Conservation (phyloP, 2,329 filamentous ascomycete genomes). For the Cladophialophora carrionii region DNA sequence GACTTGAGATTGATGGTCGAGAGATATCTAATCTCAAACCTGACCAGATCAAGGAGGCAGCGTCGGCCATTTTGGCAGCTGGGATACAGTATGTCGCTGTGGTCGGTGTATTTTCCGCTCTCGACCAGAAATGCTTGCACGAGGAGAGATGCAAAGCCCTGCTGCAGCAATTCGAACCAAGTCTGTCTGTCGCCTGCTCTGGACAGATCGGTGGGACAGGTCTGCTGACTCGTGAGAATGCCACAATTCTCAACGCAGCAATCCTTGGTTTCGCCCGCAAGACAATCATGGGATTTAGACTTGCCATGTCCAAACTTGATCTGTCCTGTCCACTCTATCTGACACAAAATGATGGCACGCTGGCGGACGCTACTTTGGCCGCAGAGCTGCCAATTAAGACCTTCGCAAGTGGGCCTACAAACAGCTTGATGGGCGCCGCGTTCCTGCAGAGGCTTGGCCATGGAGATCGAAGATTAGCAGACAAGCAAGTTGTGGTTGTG, state of each 20-base stretch:
- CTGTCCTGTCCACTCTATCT: slow-evolving; percentile 62
- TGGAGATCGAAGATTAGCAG: slow-evolving; percentile 31
- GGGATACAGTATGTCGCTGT: slow-evolving; percentile 49
- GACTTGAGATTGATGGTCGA: slow-evolving; percentile 56
- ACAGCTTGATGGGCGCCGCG: slow-evolving; percentile 66
- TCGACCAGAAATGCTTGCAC: slow-evolving; percentile 50
- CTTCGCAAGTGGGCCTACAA: slow-evolving; percentile 66
- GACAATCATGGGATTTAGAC: slow-evolving; percentile 61
- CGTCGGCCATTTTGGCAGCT: slow-evolving; percentile 43
- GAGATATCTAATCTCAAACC: slow-evolving; percentile 48
- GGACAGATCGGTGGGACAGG: slow-evolving; percentile 52
- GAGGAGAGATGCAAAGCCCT: slow-evolving; percentile 49
- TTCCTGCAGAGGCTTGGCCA: slow-evolving; percentile 54
- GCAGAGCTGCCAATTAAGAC: slow-evolving; percentile 62
- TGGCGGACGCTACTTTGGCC: slow-evolving; percentile 59
- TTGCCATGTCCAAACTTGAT: slow-evolving; percentile 55
- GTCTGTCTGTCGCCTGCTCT: slow-evolving; percentile 49
- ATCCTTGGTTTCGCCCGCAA: slow-evolving; percentile 61
- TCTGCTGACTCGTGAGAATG: slow-evolving; percentile 64
- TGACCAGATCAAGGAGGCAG: slow-evolving; percentile 45
- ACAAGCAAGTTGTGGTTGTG: slow-evolving; percentile 53
- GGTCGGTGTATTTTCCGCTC: slow-evolving; percentile 53
- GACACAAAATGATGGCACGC: slow-evolving; percentile 67
- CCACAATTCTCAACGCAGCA: slow-evolving; percentile 66
- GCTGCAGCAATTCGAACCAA: slow-evolving; percentile 45